Evolutionary conservation across 176 grass and related monocot species (phyloP).

Genomic region (Musa troglodytarum): DNA sequence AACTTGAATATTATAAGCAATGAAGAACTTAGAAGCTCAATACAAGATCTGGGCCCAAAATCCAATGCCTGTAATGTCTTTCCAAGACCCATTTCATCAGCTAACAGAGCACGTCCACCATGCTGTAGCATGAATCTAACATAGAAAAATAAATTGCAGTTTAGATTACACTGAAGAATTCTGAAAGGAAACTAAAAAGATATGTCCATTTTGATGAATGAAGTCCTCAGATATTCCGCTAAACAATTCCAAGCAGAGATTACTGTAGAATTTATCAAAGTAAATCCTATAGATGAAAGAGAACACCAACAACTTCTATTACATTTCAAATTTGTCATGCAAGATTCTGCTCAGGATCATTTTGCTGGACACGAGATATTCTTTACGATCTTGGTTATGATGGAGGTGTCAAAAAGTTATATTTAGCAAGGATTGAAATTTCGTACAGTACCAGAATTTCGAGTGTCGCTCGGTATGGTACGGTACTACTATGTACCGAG

Average conservation of each 20-base stretch:
- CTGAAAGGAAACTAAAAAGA: not conserved
- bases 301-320: too few species aligned
- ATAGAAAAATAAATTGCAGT: conserved; percentile 2
- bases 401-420: too few species aligned
- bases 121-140: conserved; percentile 86
- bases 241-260: not conserved
- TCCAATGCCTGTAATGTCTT: conserved; percentile 80
- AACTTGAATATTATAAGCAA: not conserved
- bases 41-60: not conserved
- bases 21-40: conserved; percentile 12
- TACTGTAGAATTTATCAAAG: not conserved
- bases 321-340: too few species aligned
- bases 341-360: too few species aligned
- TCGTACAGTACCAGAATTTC: too few species aligned
- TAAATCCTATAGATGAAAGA: not conserved
- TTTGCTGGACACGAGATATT: too few species aligned
- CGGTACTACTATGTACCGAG: too few species aligned
- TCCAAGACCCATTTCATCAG: conserved; percentile 99
- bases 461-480: too few species aligned
- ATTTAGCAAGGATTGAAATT: too few species aligned
- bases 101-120: conserved; percentile 71
- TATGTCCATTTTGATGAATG: not conserved
- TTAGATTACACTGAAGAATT: conserved; percentile 6
- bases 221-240: not conserved
- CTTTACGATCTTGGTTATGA: too few species aligned